Percentiles rank a stretch among this genome's conserved stretches.
Evolutionary conservation across 768 basidiomycete species (phyloP).

Genomic region (Boletus rubescentipes): DNA sequence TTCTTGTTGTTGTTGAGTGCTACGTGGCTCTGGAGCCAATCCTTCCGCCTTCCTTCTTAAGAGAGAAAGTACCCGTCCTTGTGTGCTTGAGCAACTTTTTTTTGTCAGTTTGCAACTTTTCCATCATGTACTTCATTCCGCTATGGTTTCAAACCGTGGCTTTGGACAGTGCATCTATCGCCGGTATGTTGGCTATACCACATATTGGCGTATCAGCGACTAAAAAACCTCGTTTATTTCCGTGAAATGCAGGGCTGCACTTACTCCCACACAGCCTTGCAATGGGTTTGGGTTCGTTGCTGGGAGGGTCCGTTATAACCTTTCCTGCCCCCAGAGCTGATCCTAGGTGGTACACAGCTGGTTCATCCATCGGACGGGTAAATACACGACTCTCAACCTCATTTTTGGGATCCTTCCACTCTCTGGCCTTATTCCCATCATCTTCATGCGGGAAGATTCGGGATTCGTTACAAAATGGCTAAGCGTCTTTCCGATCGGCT

Average conservation of each 20-base stretch:
- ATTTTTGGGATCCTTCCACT: constrained; percentile 14
- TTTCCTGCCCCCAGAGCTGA: background rate
- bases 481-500: constrained; percentile 17
- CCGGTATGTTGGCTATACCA: constrained; percentile 3
- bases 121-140: constrained; percentile 14
- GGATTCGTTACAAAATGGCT: constrained; percentile 9
- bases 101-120: constrained; percentile 11
- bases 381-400: constrained; percentile 6
- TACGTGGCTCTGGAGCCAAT: constrained; percentile 10
- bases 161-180: constrained; percentile 8
- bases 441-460: constrained; percentile 9
- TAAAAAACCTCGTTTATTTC: too few species aligned
- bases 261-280: constrained; percentile 14
- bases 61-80: constrained; percentile 6
- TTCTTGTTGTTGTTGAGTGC: constrained; percentile 8
- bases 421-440: constrained; percentile 9
- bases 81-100: constrained; percentile 10
- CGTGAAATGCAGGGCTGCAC: constrained; percentile 9
- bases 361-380: constrained; percentile 10
- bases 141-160: constrained; percentile 17
- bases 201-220: too few species aligned
- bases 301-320: constrained; percentile 1
- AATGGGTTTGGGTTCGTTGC: constrained; percentile 11
- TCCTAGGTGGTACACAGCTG: too few species aligned
- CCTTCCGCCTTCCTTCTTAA: constrained; percentile 8